Evolutionary conservation across 139 green algal genomes (phyloP), one percentile per base, ranked within the genome.

Genomic region (Haematococcus sp.): DNA sequence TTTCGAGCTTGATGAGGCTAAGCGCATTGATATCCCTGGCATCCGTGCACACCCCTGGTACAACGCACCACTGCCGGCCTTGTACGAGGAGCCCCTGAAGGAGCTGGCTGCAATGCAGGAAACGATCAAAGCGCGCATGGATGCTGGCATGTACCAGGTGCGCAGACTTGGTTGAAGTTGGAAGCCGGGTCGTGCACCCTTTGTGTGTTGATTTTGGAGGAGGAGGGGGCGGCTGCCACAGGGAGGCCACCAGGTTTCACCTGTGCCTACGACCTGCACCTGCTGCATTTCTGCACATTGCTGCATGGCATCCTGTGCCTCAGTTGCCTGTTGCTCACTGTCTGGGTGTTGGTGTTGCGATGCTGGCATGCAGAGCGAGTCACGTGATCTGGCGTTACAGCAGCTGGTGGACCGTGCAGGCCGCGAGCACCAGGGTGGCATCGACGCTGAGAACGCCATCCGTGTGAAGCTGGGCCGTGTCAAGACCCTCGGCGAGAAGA

Each of bases 31-130:
- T 46, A 90, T 98, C 15, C 46, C 58, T 0, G 82, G 85, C 44
- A 96, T 98, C 80, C 84, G 88, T 59, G 25, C 70, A 27, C 94
- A 98, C 86, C 84, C 90, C 20, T 98, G 95, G 95, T 98, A 97
- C 84, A 65, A 81, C 34, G 82, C 81, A 33, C 89, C 91, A 68
- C 78, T 98, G 71, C 91, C 93, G 2, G 25, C 32, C 3, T 11
- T 66, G 32, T 68, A 78, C 40, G 65, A 72, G 11, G n/a, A 49
- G 0, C 73, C 74, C 2, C 27, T 86, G 20, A 34, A 71, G 25
- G 20, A 66, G 31, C 54, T 82, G 70, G 61, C 68, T 2, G 15
- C 22, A 13, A 40, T 70, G 15, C 70, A 77, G 76, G 34, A 40
- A 28, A 25, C 3, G 27, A 46, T 63, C 20, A 55, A 72, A 27